Evolutionary conservation across 2,329 filamentous ascomycete genomes (phyloP), one percentile per base, ranked within the genome.

Genomic region (Pseudogymnoascus sp.): DNA sequence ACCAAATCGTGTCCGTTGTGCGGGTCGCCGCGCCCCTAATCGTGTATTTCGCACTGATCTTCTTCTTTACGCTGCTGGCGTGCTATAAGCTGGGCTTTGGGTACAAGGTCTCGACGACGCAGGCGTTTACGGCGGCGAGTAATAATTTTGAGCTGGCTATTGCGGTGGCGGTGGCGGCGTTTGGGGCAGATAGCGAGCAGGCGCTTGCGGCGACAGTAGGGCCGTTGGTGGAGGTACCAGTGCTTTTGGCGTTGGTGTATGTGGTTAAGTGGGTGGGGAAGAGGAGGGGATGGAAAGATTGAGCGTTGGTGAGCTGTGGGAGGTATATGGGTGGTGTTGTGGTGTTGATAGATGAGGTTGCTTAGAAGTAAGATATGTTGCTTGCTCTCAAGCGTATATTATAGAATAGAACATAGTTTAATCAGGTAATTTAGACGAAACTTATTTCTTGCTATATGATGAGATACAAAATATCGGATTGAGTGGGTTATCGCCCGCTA

Each of bases 71-170:
- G 0, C 76, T 94, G 1, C 77, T 76, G 44, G 74, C 86, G 1
- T 81, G 84, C 2, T 78, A 80, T 58, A 80, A 78, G n/a, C 74
- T 87, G n/a, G 88, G 90, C 0, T 92, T 92, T 63, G 84, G 84
- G 0, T 95, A 95, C 71, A 80, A 80, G 36, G 72, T 92, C 0
- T 81, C 82, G 1, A 80, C 82, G 9, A 93, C 90, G 1, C 90
- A 95, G 74, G 92, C 89, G 70, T 94, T 96, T 68, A 95, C 90
- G 0, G 92, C 90, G 0, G 89, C 90, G 0, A 96, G 91, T 72
- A 96, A 96, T 71, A 96, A 96, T 71, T 96, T 96, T 69, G 92
- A 96, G 76, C 77, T 96, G 24, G 90, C 92, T 0, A 96, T 96
- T 74, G 91, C 91, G 0, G 91, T 96, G 0, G 88, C 88, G 4